Evolutionary conservation across 306 rosid genomes (phyloP).

Genomic region (Senna tora): DNA sequence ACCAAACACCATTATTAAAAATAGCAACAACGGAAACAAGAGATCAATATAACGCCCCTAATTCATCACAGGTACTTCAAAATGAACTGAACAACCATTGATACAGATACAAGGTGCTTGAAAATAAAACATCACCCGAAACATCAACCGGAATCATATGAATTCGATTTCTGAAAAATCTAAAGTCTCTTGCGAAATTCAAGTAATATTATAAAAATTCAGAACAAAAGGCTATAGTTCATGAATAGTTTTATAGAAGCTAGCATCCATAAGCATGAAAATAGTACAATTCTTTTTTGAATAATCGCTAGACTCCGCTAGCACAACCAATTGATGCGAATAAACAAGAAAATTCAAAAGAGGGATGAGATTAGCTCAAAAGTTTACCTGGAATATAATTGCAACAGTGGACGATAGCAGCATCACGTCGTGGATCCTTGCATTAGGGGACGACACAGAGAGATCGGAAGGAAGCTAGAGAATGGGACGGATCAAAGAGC

Average conservation of each 20-base stretch:
- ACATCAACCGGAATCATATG: background rate
- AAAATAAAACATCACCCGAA: background rate
- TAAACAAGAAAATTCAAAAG: background rate
- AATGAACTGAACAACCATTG: background rate
- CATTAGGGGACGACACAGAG: background rate
- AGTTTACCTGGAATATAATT: conserved; percentile 29
- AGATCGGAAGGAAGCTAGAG: background rate
- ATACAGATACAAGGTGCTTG: background rate
- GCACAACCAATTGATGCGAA: background rate
- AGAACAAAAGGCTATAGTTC: background rate
- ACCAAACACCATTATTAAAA: conserved; percentile 17
- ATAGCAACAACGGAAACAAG: background rate
- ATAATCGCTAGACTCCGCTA: background rate
- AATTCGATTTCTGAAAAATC: background rate
- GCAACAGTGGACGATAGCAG: background rate
- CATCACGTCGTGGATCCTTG: background rate
- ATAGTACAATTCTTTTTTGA: background rate
- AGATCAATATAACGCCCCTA: background rate
- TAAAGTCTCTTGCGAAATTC: conserved; percentile 14
- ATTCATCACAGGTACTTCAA: background rate
- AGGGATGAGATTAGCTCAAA: background rate
- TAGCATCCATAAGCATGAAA: background rate
- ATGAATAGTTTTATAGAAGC: background rate
- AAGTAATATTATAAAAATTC: background rate
- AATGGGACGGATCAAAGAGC: background rate